phyloP scores from a whole-genome alignment of 176 grass and related monocot genomes.

The Cocos nucifera region DNA sequence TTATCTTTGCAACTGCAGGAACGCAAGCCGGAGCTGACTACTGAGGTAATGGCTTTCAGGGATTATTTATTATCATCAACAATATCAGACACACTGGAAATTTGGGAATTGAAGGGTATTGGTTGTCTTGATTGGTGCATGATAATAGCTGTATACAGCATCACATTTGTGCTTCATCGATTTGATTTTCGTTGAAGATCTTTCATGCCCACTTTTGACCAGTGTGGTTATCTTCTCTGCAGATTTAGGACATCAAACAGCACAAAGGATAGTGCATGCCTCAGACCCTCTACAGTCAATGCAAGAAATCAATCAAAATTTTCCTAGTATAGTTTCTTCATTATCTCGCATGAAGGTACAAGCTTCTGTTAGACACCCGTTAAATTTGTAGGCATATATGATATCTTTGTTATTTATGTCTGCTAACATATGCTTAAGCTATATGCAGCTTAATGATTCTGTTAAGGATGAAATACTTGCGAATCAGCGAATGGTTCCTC shows the following conservation, averaged over 20 bases:
- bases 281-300: constrained; percentile 96
- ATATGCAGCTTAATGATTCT: constrained; percentile 62
- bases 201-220: constrained; percentile 14
- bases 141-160: constrained; percentile 10
- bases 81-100: constrained; percentile 87
- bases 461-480: constrained; percentile 89
- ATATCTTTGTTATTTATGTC: constrained; percentile 6
- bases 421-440: constrained; percentile 14
- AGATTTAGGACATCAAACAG: constrained; percentile 98
- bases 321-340: constrained; percentile 92
- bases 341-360: constrained; percentile 92
- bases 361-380: not conserved
- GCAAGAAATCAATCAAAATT: constrained; percentile 99
- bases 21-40: constrained; percentile 71
- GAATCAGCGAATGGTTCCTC: constrained; percentile 95
- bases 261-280: constrained; percentile 87
- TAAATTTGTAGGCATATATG: not conserved
- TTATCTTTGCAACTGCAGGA: constrained; percentile 47
- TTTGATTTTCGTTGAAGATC: not conserved
- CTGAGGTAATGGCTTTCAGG: constrained; percentile 79
- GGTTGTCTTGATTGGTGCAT: constrained; percentile 4
- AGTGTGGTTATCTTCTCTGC: constrained; percentile 14
- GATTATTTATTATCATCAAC: constrained; percentile 90
- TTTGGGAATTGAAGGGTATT: constrained; percentile 97
- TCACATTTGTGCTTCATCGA: too few relatives aligned